Evolutionary conservation across 2,329 filamentous ascomycete genomes (phyloP).

Genomic region (Microsporum canis): DNA sequence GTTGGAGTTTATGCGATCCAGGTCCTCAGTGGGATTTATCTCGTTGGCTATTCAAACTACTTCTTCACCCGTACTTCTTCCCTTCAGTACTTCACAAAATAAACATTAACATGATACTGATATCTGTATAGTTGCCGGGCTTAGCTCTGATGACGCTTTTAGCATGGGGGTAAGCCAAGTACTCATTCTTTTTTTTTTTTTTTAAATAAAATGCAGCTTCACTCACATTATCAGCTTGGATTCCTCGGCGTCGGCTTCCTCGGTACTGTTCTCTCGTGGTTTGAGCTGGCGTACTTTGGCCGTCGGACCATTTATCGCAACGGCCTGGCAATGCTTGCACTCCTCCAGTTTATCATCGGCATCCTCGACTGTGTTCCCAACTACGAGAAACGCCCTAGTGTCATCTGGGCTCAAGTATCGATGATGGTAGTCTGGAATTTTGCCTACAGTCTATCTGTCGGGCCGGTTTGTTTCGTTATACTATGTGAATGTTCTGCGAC

Average conservation of each 20-base stretch:
- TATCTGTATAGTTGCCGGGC: constrained; percentile 15
- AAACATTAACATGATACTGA: not conserved
- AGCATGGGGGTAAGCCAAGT: constrained; percentile 24
- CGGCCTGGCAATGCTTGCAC: constrained; percentile 24
- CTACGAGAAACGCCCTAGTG: constrained; percentile 13
- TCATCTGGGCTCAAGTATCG: constrained; percentile 27
- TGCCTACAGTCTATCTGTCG: constrained; percentile 32
- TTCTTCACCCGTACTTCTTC: constrained; percentile 17
- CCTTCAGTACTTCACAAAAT: not conserved
- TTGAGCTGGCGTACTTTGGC: constrained; percentile 24
- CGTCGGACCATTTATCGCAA: constrained; percentile 25
- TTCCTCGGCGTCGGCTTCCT: constrained; percentile 30
- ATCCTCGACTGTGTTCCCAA: constrained; percentile 31
- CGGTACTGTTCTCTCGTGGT: constrained; percentile 29
- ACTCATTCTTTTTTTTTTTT: not conserved
- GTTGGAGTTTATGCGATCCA: constrained; percentile 36
- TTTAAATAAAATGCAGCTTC: not conserved
- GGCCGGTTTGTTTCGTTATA: constrained; percentile 36
- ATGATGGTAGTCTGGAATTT: constrained; percentile 31
- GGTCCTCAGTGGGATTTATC: constrained; percentile 34
- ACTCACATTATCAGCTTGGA: constrained; percentile 17
- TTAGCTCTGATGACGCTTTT: constrained; percentile 27
- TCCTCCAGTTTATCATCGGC: constrained; percentile 29
- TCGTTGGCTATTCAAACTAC: constrained; percentile 27
- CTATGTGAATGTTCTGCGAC: constrained; percentile 39